These are phyloP conservation scores for Tuber aestivum DNA, from an alignment of 495 filamentous ascomycete species.

Conservation along the genomic window DNA sequence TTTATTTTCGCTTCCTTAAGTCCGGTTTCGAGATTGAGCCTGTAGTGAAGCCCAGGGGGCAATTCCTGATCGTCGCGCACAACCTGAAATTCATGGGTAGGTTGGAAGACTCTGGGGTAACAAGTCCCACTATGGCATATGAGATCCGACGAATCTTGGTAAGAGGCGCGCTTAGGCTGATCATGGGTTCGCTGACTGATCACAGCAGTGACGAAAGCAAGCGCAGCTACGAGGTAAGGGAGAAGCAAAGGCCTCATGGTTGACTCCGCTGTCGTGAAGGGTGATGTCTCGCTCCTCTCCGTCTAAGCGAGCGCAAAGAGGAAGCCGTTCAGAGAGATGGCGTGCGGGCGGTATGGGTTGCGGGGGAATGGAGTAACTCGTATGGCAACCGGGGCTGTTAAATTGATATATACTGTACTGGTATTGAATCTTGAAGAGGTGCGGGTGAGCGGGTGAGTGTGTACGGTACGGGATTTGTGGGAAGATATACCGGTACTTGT, in stretches of 20 bases:
- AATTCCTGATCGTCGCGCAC: slow-evolving; percentile 60
- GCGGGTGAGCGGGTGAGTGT: not conserved
- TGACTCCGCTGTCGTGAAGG: not conserved
- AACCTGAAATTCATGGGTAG: slow-evolving; percentile 57
- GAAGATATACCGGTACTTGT: not conserved
- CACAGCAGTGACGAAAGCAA: not conserved
- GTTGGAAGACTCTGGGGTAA: slow-evolving; percentile 58
- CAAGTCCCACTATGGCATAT: slow-evolving; percentile 62
- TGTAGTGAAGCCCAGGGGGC: slow-evolving; percentile 58
- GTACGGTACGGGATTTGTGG: too few relatives aligned
- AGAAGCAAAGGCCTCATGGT: not conserved
- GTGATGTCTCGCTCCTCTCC: not conserved
- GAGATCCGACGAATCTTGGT: slow-evolving; percentile 39
- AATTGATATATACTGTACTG: too few relatives aligned
- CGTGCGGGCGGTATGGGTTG: not conserved
- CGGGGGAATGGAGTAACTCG: not conserved
- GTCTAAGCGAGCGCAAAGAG: not conserved
- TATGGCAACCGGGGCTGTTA: not conserved
- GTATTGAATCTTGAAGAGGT: not conserved
- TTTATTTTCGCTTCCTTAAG: slow-evolving; percentile 58
- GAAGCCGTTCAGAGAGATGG: not conserved
- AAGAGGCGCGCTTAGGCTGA: slow-evolving; percentile 17
- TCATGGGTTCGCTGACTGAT: slow-evolving; percentile 7
- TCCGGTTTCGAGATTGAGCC: slow-evolving; percentile 58
- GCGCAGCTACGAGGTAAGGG: slow-evolving; percentile 18